Conservation (phyloP, 768 basidiomycete species). For the Bullera alba region DNA sequence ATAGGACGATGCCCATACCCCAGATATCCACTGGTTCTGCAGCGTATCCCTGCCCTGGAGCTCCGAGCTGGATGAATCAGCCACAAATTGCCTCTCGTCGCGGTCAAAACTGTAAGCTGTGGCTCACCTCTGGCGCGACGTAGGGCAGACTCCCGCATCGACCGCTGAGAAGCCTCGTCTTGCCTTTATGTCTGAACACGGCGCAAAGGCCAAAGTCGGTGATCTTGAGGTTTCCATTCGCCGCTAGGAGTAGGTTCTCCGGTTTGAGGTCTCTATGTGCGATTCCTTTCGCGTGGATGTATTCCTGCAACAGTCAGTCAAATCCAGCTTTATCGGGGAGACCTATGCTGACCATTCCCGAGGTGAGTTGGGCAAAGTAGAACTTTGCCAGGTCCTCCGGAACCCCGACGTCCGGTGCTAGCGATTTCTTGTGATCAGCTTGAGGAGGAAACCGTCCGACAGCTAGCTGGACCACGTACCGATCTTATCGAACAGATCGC, state of each 20-base stretch:
- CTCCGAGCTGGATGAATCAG: constrained; percentile 55
- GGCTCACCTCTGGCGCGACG: constrained; percentile 79
- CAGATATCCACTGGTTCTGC: constrained; percentile 94
- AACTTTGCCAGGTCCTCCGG: constrained; percentile 78
- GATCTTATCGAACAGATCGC: constrained; percentile 97
- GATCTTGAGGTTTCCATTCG: constrained; percentile 77
- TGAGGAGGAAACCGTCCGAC: background rate
- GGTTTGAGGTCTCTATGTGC: constrained; percentile 97
- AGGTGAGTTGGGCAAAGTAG: constrained; percentile 78
- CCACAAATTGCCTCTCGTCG: background rate
- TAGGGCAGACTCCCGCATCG: constrained; percentile 89
- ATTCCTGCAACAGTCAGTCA: constrained; percentile 52
- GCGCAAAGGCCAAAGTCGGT: constrained; percentile 91
- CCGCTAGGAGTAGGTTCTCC: constrained; percentile 83
- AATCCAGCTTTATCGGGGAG: background rate
- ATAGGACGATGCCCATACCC: constrained; percentile 92
- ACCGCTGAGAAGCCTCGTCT: constrained; percentile 67
- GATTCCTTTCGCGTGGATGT: constrained; percentile 80
- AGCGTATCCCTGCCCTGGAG: constrained; percentile 58
- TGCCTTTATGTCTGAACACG: constrained; percentile 81
- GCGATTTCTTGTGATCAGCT: background rate
- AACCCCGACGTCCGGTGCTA: constrained; percentile 85
- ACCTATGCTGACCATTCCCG: constrained; percentile 62
- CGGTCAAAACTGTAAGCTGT: background rate
- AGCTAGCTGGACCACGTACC: constrained; percentile 52